Base-by-base conservation (phyloP, 2,329 filamentous ascomycete species). In the Purpureocillium takamizusanense region DNA sequence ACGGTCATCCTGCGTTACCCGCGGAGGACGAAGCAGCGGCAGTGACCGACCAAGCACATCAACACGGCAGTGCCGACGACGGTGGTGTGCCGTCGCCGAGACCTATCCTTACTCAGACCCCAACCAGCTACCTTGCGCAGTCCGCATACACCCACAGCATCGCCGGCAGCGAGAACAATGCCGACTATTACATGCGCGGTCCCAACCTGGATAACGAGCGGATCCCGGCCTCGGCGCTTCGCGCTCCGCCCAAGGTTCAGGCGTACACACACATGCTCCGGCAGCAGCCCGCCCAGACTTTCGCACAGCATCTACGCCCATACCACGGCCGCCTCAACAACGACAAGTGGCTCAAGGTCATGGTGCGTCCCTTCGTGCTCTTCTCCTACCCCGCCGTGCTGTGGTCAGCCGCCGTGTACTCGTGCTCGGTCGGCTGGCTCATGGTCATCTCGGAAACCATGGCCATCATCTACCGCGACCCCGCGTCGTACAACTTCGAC, bases 381-480 rank as follows among this genome's bases (percentile, higher is more conserved):
- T 94, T 82, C 50, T 76, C 82, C 1, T 95, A 97, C 53, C 92
- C 92, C 0, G 77, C 85, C 1, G 84, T 97, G 1, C 72, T 95
- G 9, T 97, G 89, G 90, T 90, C 86, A 5, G 69, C 87, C 0
- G 69, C 84, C 1, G 78, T 95, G 4, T 97, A 97, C 56, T 70
- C 88, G 0, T 81, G 92, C 50, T 92, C 88, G 0, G 76, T 97
- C 7, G 90, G 90, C 30, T 97, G 90, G 92, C 72, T 97, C 21
- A 95, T 97, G 47, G 88, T 97, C 32, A 75, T 97, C 2, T 95
- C 88, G 1, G 89, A 97, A 60, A 84, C 83, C 0, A 78, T 97
- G 3, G 76, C 86, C 0, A 71, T 83, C 42, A 83, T 97, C 43
- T 97, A 86, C 59, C 77, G 84, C 29, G 69, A 78, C 39, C 66